These are phyloP conservation scores for Actinomortierella wolfii DNA, from an alignment of 371 early-diverging fungal genomes.

Conservation along the genomic window DNA sequence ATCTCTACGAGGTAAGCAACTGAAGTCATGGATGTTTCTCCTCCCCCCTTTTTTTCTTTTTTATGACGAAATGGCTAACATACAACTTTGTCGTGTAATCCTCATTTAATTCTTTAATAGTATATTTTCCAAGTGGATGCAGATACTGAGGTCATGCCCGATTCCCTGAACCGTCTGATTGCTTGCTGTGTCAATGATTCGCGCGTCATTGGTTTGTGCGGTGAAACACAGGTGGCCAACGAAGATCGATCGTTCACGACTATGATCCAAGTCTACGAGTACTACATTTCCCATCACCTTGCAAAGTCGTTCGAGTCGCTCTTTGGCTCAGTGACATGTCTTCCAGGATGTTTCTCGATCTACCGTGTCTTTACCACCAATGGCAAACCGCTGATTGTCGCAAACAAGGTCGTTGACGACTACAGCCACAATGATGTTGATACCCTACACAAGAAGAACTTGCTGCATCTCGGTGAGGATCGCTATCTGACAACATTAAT, in stretches of 20 bases:
- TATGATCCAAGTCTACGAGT: conserved; percentile 99
- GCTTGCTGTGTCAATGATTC: conserved; percentile 86
- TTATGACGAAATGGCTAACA: too few relatives aligned
- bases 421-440: conserved; percentile 95
- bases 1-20: conserved; percentile 73
- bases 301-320: conserved; percentile 99
- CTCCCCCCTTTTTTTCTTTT: too few relatives aligned
- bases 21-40: not conserved
- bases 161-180: conserved; percentile 87
- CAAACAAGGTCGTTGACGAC: conserved; percentile 88
- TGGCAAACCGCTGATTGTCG: conserved; percentile 85
- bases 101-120: conserved; percentile 19
- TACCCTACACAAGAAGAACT: conserved; percentile 96
- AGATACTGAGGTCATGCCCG: conserved; percentile 89
- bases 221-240: conserved; percentile 90
- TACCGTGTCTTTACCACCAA: conserved; percentile 87
- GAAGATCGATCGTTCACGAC: conserved; percentile 94
- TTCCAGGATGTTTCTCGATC: conserved; percentile 97
- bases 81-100: conserved; percentile 9
- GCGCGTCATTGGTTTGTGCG: conserved; percentile 91
- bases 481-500: conserved; percentile 97
- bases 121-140: conserved; percentile 96
- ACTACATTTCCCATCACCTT: conserved; percentile 98
- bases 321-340: conserved; percentile 97
- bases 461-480: conserved; percentile 85